Evolutionary conservation across 495 filamentous ascomycete genomes (phyloP).

Genomic region (Hypomontagnella submonticulosa): DNA sequence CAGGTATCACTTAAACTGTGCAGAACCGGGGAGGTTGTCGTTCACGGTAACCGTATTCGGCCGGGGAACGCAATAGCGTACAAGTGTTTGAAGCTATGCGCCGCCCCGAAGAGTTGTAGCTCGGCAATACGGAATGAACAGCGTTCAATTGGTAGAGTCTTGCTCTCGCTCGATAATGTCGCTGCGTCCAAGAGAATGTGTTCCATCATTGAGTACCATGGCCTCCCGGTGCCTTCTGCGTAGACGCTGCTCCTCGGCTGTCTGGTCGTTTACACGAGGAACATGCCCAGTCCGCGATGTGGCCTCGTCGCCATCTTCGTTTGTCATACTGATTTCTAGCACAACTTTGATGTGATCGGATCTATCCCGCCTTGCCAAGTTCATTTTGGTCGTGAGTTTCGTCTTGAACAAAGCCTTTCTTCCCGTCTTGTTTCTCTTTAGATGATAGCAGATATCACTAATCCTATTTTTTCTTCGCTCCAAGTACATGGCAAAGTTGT

Average conservation of each 20-base stretch:
- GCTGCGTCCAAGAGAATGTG: constrained; percentile 62
- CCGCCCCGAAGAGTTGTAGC: neutral
- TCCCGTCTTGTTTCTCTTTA: constrained; percentile 52
- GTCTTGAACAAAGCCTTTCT: constrained; percentile 54
- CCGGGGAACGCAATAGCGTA: neutral
- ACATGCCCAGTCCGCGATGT: constrained; percentile 40
- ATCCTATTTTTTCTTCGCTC: constrained; percentile 57
- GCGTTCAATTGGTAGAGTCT: constrained; percentile 42
- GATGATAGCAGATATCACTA: constrained; percentile 53
- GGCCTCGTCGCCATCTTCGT: constrained; percentile 43
- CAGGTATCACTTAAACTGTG: neutral
- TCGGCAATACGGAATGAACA: neutral
- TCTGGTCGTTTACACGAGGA: constrained; percentile 57
- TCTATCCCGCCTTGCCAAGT: constrained; percentile 34
- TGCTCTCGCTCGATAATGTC: constrained; percentile 66
- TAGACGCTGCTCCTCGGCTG: constrained; percentile 61
- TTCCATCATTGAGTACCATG: constrained; percentile 73
- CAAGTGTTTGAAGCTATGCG: constrained; percentile 1
- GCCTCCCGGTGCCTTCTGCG: constrained; percentile 69
- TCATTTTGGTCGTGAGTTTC: constrained; percentile 49
- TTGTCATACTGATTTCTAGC: constrained; percentile 49
- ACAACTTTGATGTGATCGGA: constrained; percentile 49
- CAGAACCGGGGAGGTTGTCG: neutral
- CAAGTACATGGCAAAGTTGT: constrained; percentile 59
- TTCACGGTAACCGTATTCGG: neutral